Evolutionary conservation across 257 asterid genomes (phyloP).

Genomic region (Cordia subcordata): DNA sequence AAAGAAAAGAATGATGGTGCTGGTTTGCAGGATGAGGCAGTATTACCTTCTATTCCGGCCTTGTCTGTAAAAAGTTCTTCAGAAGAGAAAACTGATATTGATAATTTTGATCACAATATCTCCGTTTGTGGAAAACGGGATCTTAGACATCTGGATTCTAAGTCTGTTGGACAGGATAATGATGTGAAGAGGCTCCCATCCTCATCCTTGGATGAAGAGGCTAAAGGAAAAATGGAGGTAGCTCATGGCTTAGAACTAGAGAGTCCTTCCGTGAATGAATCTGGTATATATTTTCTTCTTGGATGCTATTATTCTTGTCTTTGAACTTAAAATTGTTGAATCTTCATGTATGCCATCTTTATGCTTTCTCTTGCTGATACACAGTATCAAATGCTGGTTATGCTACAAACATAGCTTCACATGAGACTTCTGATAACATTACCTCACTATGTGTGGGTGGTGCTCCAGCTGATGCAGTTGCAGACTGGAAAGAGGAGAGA

Average conservation of each 20-base stretch:
- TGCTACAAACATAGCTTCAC: slow-evolving; percentile 25
- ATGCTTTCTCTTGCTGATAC: slow-evolving; percentile 18
- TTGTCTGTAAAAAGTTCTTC: slow-evolving; percentile 26
- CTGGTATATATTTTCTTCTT: slow-evolving; percentile 28
- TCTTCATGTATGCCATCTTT: slow-evolving; percentile 2
- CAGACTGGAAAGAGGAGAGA: slow-evolving; percentile 23
- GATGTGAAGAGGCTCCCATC: slow-evolving; percentile 23
- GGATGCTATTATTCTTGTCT: background rate
- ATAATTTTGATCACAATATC: slow-evolving; percentile 24
- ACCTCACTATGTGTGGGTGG: slow-evolving; percentile 2
- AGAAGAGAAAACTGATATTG: slow-evolving; percentile 26
- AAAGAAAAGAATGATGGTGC: slow-evolving; percentile 24
- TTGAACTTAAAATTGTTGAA: slow-evolving; percentile 9
- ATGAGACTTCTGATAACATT: slow-evolving; percentile 9
- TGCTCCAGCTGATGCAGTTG: slow-evolving; percentile 11
- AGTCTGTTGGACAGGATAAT: slow-evolving; percentile 16
- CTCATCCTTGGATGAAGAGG: slow-evolving; percentile 22
- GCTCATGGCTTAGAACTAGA: slow-evolving; percentile 31
- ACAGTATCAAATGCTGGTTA: slow-evolving; percentile 47
- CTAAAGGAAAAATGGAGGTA: slow-evolving; percentile 24
- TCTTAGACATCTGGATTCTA: slow-evolving; percentile 23
- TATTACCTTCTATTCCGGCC: slow-evolving; percentile 23
- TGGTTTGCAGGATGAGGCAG: slow-evolving; percentile 22
- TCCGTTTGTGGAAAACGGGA: slow-evolving; percentile 27
- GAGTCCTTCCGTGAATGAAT: slow-evolving; percentile 18